Evolutionary conservation across 306 rosid genomes (phyloP), one percentile per base, ranked within the genome.

Genomic region (Comarum palustre): DNA sequence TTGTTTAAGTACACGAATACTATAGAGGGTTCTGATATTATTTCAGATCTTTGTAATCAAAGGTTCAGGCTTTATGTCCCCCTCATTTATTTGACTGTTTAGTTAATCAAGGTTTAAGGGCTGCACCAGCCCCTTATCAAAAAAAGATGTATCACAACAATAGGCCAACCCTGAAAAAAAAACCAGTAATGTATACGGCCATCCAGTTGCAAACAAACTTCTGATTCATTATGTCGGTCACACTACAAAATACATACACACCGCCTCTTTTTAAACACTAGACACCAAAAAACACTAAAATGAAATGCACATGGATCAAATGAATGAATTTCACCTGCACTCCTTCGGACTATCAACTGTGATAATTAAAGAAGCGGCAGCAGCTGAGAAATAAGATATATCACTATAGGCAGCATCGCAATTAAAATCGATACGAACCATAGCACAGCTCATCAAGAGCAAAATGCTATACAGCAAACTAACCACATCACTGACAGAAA

Each of bases 331-430:
- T 78, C 80, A 65, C 64, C 80, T 84, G 88, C 84, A 58, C 84
- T 68, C 78, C 75, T 75, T 73, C 69, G 69, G 75, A 83, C 86
- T 88, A 85, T 75, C 76, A 85, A 61, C 74, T 76, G 81, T 73
- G 82, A 85, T 68, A 86, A 83, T 73, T 87, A 75, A 85, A 34
- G 83, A 76, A 81, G 75, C 82, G 79, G 78, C 82, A 80, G 76
- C 86, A 85, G 73, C 52, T 69, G 46, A 70, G 81, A 73, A 67
- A 72, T 67, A 61, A 42, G 77, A 69, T 29, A 29, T 29, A 81
- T 68, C 97, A 91, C 91, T 82, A 84, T 83, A 81, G 85, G 86
- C 86, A 76, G 87, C 78, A 78, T 78, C 92, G 80, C 90, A 84
- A 87, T 76, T 89, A 90, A 87, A 80, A 82, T 72, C 36, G 78